Conservation (phyloP, 805 yeast species). For the Spathaspora gorwiae region DNA sequence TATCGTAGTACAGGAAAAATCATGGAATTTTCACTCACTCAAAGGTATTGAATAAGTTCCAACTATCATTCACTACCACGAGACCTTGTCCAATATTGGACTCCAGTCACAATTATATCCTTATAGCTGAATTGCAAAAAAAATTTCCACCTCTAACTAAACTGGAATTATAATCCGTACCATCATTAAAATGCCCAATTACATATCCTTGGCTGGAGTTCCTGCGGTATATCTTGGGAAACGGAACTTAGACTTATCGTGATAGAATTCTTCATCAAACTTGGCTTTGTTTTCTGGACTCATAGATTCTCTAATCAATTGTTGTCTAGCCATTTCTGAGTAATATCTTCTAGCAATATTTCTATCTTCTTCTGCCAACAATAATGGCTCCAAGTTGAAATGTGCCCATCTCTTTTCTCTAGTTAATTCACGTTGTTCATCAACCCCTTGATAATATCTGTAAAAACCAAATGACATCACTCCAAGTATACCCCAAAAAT, state of each 20-base stretch:
- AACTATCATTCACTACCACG: too few relatives aligned
- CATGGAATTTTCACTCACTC: too few relatives aligned
- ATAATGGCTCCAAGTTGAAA: constrained; percentile 64
- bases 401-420: constrained; percentile 80
- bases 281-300: constrained; percentile 33
- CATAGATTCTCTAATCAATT: constrained; percentile 41
- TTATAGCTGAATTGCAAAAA: too few relatives aligned
- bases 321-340: constrained; percentile 66
- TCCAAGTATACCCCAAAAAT: constrained; percentile 60
- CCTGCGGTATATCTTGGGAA: constrained; percentile 42
- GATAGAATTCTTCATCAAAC: constrained; percentile 40
- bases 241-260: constrained; percentile 41
- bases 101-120: too few relatives aligned
- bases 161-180: too few relatives aligned
- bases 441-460: constrained; percentile 58
- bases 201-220: constrained; percentile 25
- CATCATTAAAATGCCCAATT: too few relatives aligned
- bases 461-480: constrained; percentile 71
- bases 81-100: too few relatives aligned
- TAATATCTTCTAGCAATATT: constrained; percentile 66
- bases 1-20: too few relatives aligned
- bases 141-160: too few relatives aligned
- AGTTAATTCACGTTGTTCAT: constrained; percentile 69
- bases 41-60: too few relatives aligned
- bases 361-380: constrained; percentile 80